A percentile compares a stretch with the other conserved stretches of the same genome.
phyloP scores from a whole-genome alignment of 495 filamentous ascomycete genomes.

The Saxophila tyrrhenica region DNA sequence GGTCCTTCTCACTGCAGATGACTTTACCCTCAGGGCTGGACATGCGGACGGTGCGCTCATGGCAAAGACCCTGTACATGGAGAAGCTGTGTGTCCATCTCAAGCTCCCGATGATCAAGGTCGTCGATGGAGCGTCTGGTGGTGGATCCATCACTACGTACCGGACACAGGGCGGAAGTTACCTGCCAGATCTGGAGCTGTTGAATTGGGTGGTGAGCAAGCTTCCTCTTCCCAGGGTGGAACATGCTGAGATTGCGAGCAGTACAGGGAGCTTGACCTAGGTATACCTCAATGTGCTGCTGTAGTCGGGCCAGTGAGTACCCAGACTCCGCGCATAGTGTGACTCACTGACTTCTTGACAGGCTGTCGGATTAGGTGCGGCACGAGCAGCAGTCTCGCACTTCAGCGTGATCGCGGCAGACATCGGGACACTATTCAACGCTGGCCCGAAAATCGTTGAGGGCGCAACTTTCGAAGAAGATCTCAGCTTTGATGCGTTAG shows the following conservation, averaged over 20 bases:
- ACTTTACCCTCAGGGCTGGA: conserved; percentile 49
- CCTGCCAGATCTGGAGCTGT: no score
- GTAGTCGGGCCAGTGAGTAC: no score
- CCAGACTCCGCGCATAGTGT: no score
- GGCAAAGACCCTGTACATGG: conserved; percentile 48
- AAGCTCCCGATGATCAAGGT: conserved; percentile 48
- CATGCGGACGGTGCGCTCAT: conserved; percentile 49
- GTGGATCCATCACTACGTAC: conserved; percentile 50
- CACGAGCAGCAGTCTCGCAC: conserved; percentile 47
- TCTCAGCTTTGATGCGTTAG: conserved; percentile 42
- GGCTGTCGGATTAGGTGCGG: conserved; percentile 51
- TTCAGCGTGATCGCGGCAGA: conserved; percentile 56
- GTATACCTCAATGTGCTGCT: conserved; percentile 51
- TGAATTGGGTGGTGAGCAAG: no score
- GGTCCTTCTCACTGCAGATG: conserved; percentile 48
- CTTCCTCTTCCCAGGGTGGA: no score
- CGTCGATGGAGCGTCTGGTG: conserved; percentile 50
- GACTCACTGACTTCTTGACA: no score
- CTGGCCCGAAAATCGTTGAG: conserved; percentile 48
- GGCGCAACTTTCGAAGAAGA: conserved; percentile 50
- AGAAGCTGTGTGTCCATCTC: conserved; percentile 32
- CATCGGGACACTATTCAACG: conserved; percentile 49
- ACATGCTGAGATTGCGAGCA: no score
- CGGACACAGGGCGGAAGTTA: conserved; percentile 38
- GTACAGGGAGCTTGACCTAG: conserved; percentile 48